phyloP scores from a whole-genome alignment of 805 yeast genomes.

The Saccharomycopsis schoenii region DNA sequence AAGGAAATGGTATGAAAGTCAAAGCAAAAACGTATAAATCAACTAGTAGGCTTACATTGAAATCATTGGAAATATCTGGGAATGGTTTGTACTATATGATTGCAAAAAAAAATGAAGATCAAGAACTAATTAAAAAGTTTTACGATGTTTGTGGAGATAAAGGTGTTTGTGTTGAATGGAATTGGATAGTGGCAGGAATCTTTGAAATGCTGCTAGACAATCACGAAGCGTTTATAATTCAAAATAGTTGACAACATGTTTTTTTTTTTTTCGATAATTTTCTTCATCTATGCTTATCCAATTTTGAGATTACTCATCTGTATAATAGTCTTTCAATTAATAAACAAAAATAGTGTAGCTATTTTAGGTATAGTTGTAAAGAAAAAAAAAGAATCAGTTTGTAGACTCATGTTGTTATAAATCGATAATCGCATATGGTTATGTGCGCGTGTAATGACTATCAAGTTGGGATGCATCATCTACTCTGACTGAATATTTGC shows the following conservation, averaged over 20 bases:
- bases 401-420: too few species aligned
- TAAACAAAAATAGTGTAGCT: too few species aligned
- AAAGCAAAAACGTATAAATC: constrained; percentile 24
- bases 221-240: constrained; percentile 8
- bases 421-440: too few species aligned
- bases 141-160: constrained; percentile 21
- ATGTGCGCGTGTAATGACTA: too few species aligned
- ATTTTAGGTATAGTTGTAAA: too few species aligned
- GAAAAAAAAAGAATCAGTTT: too few species aligned
- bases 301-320: too few species aligned
- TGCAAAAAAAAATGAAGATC: constrained; percentile 23
- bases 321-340: too few species aligned
- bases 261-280: background rate
- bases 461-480: too few species aligned
- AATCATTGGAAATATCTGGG: constrained; percentile 15
- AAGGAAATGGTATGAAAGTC: constrained; percentile 46
- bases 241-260: background rate
- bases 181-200: constrained; percentile 50
- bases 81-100: constrained; percentile 22
- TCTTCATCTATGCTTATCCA: background rate
- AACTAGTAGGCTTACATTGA: constrained; percentile 20
- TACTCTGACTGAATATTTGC: too few species aligned
- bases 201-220: constrained; percentile 31
- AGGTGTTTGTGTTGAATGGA: constrained; percentile 40
- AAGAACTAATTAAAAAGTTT: constrained; percentile 24